These are phyloP conservation scores for Globisporangium okanoganense DNA, from an alignment of 352 stramenopile genomes.

Conservation along the genomic window DNA sequence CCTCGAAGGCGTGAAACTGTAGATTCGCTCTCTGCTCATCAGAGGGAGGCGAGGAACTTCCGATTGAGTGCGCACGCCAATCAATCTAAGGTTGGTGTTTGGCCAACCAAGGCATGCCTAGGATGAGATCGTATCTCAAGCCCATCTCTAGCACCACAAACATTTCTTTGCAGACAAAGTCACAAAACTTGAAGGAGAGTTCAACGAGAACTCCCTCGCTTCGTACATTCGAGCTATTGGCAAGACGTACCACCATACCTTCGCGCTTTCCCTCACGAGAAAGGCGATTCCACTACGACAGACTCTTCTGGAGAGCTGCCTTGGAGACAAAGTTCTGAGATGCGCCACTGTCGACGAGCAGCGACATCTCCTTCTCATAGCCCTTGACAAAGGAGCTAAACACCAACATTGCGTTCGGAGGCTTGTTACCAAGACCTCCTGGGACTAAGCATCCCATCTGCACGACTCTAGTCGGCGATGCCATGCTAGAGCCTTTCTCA, in stretches of 20 bases:
- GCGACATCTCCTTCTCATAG: neutral
- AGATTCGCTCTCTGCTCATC: no score
- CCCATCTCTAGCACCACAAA: constrained; percentile 3
- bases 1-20: no score
- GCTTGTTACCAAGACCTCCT: neutral
- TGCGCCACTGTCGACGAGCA: constrained; percentile 2
- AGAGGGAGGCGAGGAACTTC: neutral
- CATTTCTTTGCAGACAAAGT: constrained; percentile 7
- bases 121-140: constrained; percentile 1
- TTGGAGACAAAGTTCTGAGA: constrained; percentile 6
- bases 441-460: constrained; percentile 3
- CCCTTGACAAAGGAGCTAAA: constrained; percentile 5
- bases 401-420: constrained; percentile 2
- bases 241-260: neutral
- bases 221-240: neutral
- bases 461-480: neutral
- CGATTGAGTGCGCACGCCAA: constrained; percentile 5
- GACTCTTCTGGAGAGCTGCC: neutral
- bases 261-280: neutral
- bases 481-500: no score
- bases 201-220: neutral
- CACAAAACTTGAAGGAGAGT: neutral
- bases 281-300: neutral
- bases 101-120: neutral
- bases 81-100: constrained; percentile 1